Evolutionary conservation across 2,329 filamentous ascomycete genomes (phyloP), one percentile per base, ranked within the genome.

Genomic region (Cladorrhinum sp.): DNA sequence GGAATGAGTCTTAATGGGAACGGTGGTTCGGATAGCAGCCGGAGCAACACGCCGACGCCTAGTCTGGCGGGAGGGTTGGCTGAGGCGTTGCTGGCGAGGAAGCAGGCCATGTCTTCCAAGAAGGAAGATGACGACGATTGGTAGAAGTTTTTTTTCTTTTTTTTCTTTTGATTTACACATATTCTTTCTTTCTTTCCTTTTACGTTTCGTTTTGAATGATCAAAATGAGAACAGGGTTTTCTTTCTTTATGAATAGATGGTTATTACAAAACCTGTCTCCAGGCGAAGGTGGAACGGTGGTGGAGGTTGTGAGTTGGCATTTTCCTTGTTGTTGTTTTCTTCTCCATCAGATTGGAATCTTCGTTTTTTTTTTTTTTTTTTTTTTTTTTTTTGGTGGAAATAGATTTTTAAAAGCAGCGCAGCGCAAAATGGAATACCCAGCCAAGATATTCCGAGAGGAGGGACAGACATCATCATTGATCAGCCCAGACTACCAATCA

Each of bases 51-150:
- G 3, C 88, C 89, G 2, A 92, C 84, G 39, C 84, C 87, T 14
- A 90, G 87, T 72, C 73, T 92, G 63, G 87, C 85, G 2, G 89
- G 88, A 54, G 90, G 89, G 51, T 76, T 95, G 67, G 91, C 91
- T 2, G 90, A 93, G 72, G 90, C 90, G n/a, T 76, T 95, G 68
- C 78, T 90, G 68, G 88, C 89, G 49, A 81, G 91, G 68, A 89
- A 93, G 78, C 86, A 85, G 65, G 89, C 88, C 5, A 91, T 92
- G 87, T 86, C 87, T 69, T 85, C 82, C 69, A 85, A 85, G 73
- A 83, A 87, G 20, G 86, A 89, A 18, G 87, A 90, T 52, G 87
- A 89, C 65, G 86, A 91, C 70, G 86, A 91, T 70, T 90, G 87
- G 87, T 90, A 76, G 68, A 57, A 58, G 5, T 20, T 46, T 21